These are phyloP conservation scores for Fagopyrum homotropicum DNA, from an alignment of 148 eudicot genomes.

Conservation along the genomic window DNA sequence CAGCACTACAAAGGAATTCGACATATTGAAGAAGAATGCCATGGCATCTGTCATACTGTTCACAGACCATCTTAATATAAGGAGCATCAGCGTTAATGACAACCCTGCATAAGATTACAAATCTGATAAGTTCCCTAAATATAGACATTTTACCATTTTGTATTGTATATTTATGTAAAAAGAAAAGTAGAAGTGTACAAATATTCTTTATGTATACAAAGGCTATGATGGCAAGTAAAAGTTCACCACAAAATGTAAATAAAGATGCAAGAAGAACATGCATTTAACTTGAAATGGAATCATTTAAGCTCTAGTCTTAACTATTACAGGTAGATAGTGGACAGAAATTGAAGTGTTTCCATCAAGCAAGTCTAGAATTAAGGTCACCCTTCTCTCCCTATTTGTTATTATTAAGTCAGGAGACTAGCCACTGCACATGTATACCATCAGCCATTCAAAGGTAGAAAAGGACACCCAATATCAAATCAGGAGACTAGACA, in stretches of 20 bases:
- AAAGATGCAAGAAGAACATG: background rate
- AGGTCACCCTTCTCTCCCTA: background rate
- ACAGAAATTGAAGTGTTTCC: background rate
- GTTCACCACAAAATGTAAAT: background rate
- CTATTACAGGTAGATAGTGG: background rate
- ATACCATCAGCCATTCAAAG: background rate
- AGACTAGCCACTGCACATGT: background rate
- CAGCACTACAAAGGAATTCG: conserved; percentile 77
- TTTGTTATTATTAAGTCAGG: background rate
- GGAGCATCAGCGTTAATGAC: conserved; percentile 79
- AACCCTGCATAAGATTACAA: conserved; percentile 49
- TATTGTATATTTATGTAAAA: background rate
- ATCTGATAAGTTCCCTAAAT: background rate
- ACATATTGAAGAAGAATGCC: conserved; percentile 97
- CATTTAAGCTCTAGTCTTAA: background rate
- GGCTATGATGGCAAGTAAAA: background rate
- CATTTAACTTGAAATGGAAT: background rate
- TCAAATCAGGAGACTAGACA: background rate
- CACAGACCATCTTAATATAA: conserved; percentile 91
- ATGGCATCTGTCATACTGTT: conserved; percentile 96
- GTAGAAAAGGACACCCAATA: background rate
- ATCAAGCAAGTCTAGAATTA: background rate
- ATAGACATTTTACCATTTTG: background rate
- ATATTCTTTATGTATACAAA: background rate
- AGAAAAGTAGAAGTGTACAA: background rate